Evolutionary conservation across 345 rosid species (phyloP), one percentile per base, ranked within the genome.

Genomic region (Capsella bursapastoris): DNA sequence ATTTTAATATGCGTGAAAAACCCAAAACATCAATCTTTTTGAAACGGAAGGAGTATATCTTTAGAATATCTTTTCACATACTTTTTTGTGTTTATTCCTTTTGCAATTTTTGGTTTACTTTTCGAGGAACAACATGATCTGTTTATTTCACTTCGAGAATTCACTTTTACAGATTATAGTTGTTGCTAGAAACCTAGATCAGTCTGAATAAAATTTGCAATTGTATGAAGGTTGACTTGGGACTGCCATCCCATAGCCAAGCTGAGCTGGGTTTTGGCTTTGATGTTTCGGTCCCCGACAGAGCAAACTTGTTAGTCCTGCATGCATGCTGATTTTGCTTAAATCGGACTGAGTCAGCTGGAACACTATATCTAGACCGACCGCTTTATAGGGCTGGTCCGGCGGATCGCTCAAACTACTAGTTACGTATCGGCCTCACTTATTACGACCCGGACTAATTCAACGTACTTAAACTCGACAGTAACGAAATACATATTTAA

Each of bases 11-110:
- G 22, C 22, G 22, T 22, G 22, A 22, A 22, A 22, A 22, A 22
- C 22, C 22, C 22, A 22, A 22, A 22, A 22, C 22, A 22, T 22
- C 22, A 22, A 22, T 22, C 22, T 22, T 22, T 22, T 22, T 22
- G 41, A 76, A 40, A 75, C 70, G 68, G 47, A 57, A 63, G 48
- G 45, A 57, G 47, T 57, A 64, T 69, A n/a, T 52, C 49, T 55
- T 3, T 49, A 50, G 11, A 68, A 60, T 25, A 60, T 43, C 43
- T 68, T 53, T 61, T 15, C 69, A 53, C 37, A 44, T 70, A 61
- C 70, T 8, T 68, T 28, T 68, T 59, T 67, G 41, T 68, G 57
- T 58, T 57, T 45, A 3, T 56, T 22, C 37, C 38, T 49, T 10
- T 16, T 64, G 61, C 65, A 34, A 57, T 40, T 55, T 50, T 69